phyloP scores from a whole-genome alignment of 495 filamentous ascomycete species.

The Xylaria grammica region DNA sequence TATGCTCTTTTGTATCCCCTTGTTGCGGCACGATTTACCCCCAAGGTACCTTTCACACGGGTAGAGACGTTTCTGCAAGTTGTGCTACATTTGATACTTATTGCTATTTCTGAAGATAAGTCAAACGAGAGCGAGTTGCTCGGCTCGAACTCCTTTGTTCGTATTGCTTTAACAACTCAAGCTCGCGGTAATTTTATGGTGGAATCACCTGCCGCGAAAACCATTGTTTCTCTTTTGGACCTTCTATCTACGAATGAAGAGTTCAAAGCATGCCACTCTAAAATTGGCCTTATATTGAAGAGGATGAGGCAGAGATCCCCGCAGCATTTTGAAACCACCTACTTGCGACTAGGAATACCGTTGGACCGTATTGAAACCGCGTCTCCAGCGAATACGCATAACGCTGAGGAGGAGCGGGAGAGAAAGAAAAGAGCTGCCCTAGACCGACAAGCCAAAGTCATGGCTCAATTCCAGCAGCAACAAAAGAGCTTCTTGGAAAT shows the following conservation, averaged over 20 bases:
- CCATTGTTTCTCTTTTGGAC: constrained; percentile 77
- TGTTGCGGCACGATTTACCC: constrained; percentile 65
- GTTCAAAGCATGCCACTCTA: constrained; percentile 80
- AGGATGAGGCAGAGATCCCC: constrained; percentile 84
- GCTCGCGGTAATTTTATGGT: constrained; percentile 60
- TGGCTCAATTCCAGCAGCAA: constrained; percentile 97
- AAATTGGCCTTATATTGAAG: constrained; percentile 83
- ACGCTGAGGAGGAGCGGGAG: constrained; percentile 73
- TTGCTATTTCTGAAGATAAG: constrained; percentile 82
- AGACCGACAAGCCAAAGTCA: constrained; percentile 87
- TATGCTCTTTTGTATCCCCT: constrained; percentile 82
- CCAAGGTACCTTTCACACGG: constrained; percentile 75
- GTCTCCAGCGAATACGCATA: constrained; percentile 57
- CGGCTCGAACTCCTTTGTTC: constrained; percentile 66
- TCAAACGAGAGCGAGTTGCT: constrained; percentile 58
- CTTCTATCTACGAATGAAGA: constrained; percentile 73
- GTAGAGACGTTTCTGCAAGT: constrained; percentile 92
- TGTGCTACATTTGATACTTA: constrained; percentile 81
- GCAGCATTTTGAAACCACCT: constrained; percentile 66
- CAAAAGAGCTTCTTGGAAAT: constrained; percentile 91
- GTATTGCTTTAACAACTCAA: constrained; percentile 66
- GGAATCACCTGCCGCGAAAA: constrained; percentile 56
- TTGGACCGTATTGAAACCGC: constrained; percentile 59
- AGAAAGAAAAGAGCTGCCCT: constrained; percentile 86
- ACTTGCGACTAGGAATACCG: constrained; percentile 53